Conservation (phyloP, 1,284 basidiomycete genomes). For the Tilletia horrida region DNA sequence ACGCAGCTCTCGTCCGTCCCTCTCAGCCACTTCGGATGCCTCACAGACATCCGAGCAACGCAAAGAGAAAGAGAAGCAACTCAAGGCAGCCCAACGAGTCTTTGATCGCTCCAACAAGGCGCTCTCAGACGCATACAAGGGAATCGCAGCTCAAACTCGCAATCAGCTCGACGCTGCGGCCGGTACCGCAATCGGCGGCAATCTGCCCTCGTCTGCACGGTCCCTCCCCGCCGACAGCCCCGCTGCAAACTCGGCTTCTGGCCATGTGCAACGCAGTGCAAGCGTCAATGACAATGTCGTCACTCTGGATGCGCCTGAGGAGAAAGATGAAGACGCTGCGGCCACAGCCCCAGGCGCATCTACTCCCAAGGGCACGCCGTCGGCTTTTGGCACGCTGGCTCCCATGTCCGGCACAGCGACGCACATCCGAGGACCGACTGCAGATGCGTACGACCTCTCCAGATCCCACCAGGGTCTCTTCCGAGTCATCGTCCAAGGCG, state of each 20-base stretch:
- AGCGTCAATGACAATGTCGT: no score
- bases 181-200: no score
- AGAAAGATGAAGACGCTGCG: no score
- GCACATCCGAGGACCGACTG: conserved; percentile 12
- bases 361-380: not conserved
- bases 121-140: not conserved
- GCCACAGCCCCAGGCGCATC: not conserved
- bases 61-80: no score
- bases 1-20: not conserved
- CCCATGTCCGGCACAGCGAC: not conserved
- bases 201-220: no score
- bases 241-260: no score
- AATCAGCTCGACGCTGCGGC: no score
- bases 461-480: conserved; percentile 26
- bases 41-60: not conserved
- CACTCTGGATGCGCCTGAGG: no score
- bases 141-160: not conserved
- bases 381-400: no score
- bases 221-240: no score
- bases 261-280: no score
- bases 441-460: conserved; percentile 22
- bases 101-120: not conserved
- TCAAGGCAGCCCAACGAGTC: not conserved
- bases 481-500: conserved; percentile 39
- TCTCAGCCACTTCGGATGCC: not conserved